Conservation (phyloP, 345 rosid genomes). For the Dipteronia sinensis region DNA sequence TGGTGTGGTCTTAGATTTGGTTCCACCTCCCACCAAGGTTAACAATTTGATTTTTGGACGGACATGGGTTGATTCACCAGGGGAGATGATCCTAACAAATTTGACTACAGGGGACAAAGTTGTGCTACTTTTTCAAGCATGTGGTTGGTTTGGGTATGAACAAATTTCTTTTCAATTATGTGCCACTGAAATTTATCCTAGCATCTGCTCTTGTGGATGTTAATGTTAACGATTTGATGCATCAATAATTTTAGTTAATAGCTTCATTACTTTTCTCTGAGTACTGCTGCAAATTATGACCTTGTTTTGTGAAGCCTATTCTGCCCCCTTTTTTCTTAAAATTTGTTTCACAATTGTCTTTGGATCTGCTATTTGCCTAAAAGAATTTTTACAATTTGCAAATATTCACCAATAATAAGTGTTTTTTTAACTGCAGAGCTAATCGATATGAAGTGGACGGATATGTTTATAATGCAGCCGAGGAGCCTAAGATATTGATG, state of each 20-base stretch:
- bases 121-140: constrained; percentile 76
- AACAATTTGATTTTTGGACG: constrained; percentile 81
- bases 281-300: background rate
- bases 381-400: background rate
- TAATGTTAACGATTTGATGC: background rate
- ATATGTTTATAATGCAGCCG: constrained; percentile 70
- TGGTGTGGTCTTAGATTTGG: constrained; percentile 73
- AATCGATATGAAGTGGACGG: constrained; percentile 93
- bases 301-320: background rate
- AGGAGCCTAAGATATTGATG: constrained; percentile 80
- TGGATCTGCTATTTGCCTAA: background rate
- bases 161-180: background rate
- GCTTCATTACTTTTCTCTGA: background rate
- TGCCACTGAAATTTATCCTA: background rate
- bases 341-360: background rate
- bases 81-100: constrained; percentile 82
- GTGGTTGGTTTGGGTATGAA: constrained; percentile 84
- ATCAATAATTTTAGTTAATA: background rate
- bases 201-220: background rate
- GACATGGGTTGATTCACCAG: constrained; percentile 80
- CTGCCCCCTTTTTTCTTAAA: background rate
- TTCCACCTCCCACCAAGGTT: constrained; percentile 75
- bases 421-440: constrained; percentile 47
- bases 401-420: background rate
- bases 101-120: constrained; percentile 77